phyloP scores from a whole-genome alignment of 164 flowering plant genomes.

The Aristolochia contorta region DNA sequence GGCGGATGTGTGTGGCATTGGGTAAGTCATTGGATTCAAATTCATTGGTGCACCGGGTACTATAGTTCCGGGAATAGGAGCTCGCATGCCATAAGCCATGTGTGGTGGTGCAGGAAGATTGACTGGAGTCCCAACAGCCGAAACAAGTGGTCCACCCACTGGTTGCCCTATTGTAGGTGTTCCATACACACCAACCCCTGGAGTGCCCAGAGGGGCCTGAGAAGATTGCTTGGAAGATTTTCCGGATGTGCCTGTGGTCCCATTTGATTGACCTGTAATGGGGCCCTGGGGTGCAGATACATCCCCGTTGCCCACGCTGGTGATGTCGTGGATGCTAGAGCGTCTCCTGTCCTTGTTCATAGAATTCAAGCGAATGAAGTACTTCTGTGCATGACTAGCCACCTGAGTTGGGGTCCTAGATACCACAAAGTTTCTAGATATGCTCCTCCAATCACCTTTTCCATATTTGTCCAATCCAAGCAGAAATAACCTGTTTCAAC shows the following conservation, averaged over 20 bases:
- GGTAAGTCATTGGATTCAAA: constrained; percentile 54
- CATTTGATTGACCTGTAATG: constrained; percentile 66
- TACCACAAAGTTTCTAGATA: constrained; percentile 83
- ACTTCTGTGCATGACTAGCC: constrained; percentile 94
- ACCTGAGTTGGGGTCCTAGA: constrained; percentile 93
- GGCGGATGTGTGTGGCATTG: constrained; percentile 61
- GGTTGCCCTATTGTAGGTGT: constrained; percentile 74
- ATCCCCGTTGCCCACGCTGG: constrained; percentile 60
- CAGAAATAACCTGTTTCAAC: constrained; percentile 60
- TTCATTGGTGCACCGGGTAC: constrained; percentile 75
- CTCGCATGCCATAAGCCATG: constrained; percentile 67
- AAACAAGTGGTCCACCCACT: constrained; percentile 62
- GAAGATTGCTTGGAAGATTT: constrained; percentile 43
- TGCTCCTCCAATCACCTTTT: constrained; percentile 95
- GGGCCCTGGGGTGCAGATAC: constrained; percentile 57
- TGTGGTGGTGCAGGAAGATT: constrained; percentile 56
- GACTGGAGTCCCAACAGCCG: constrained; percentile 87
- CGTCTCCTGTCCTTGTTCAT: constrained; percentile 92
- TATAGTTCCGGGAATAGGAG: constrained; percentile 52
- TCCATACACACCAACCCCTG: constrained; percentile 52
- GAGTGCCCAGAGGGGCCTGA: constrained; percentile 30
- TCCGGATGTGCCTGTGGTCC: constrained; percentile 30
- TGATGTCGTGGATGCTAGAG: constrained; percentile 90
- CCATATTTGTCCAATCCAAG: constrained; percentile 92
- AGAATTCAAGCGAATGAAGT: constrained; percentile 83